phyloP scores from a whole-genome alignment of 2,329 filamentous ascomycete genomes.

The Pseudovirgaria hyperparasitica region DNA sequence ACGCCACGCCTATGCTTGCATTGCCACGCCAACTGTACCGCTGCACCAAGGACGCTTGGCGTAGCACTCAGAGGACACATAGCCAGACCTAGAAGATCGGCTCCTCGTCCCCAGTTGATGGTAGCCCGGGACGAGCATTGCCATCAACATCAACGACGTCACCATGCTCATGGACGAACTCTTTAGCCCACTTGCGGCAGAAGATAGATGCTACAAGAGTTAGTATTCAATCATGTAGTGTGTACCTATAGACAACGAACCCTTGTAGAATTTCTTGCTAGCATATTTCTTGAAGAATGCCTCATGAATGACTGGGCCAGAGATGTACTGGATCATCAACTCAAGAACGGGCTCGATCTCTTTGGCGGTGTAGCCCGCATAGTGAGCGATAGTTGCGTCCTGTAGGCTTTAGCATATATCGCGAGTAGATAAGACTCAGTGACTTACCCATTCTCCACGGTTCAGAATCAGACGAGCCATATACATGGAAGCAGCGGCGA shows the following conservation, averaged over 20 bases:
- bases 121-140: too few species aligned
- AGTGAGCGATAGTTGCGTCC: conserved; percentile 78
- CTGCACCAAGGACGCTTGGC: too few species aligned
- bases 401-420: conserved; percentile 20
- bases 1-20: too few species aligned
- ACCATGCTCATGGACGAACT: conserved; percentile 33
- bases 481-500: conserved; percentile 92
- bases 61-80: too few species aligned
- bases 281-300: conserved; percentile 99
- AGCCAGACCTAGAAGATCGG: too few species aligned
- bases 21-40: too few species aligned
- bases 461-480: conserved; percentile 81
- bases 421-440: conserved; percentile 10
- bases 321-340: conserved; percentile 94
- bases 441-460: conserved; percentile 76
- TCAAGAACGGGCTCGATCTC: conserved; percentile 87
- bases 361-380: conserved; percentile 84
- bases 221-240: conserved; percentile 11
- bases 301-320: conserved; percentile 79
- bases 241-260: conserved; percentile 38
- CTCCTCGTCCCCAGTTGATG: too few species aligned
- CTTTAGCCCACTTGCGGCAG: conserved; percentile 87
- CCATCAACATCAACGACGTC: conserved; percentile 10
- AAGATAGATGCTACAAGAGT: conserved; percentile 64
- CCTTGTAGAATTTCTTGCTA: conserved; percentile 98